Percentiles rank a stretch among this genome's conserved stretches.
Evolutionary conservation across 345 rosid genomes (phyloP).

Genomic region (Eucalyptus albens): DNA sequence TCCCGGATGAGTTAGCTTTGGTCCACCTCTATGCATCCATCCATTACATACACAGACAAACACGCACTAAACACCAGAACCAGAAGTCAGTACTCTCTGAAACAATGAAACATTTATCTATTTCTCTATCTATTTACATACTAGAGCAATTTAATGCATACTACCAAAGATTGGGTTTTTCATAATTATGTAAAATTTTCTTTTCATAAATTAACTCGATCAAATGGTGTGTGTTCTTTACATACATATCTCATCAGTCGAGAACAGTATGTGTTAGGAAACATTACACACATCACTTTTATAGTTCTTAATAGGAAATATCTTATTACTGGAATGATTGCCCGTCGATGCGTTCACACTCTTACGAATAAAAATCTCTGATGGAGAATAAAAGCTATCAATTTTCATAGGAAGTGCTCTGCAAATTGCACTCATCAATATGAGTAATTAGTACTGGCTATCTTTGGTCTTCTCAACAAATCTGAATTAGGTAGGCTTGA

Average conservation of each 20-base stretch:
- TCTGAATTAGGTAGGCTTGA: neutral
- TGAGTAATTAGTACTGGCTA: neutral
- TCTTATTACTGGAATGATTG: neutral
- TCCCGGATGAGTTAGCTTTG: neutral
- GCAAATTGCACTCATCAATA: neutral
- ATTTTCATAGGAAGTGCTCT: neutral
- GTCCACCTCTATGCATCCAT: constrained; percentile 23
- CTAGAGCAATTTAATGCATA: neutral
- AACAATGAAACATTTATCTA: neutral
- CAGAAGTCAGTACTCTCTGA: neutral
- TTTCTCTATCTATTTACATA: neutral
- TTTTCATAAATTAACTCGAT: neutral
- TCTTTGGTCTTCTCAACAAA: neutral
- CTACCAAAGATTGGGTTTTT: neutral
- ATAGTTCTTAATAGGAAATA: neutral
- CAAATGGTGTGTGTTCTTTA: neutral
- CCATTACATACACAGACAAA: constrained; percentile 10
- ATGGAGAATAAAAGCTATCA: neutral
- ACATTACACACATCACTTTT: neutral
- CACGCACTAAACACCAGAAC: neutral
- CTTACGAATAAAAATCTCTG: neutral
- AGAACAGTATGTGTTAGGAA: neutral
- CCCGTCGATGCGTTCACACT: neutral
- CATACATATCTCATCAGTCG: neutral
- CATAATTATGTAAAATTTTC: neutral